A percentile compares a stretch with the other conserved stretches of the same genome.
Evolutionary conservation across 805 yeast species (phyloP).

Genomic region (Lachancea thermotolerans): DNA sequence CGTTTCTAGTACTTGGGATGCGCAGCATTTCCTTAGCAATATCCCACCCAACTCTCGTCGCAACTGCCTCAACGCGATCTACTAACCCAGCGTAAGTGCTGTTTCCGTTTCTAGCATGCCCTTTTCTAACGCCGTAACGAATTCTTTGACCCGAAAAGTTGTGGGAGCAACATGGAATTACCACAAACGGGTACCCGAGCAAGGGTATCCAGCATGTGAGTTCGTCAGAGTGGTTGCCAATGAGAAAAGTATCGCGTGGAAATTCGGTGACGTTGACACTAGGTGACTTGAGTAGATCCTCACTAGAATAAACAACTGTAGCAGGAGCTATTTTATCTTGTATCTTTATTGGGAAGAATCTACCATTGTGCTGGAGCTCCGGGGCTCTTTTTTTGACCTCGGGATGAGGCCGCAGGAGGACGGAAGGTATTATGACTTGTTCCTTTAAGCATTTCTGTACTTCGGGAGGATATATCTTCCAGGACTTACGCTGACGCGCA

Average conservation of each 20-base stretch:
- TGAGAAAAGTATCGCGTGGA: slow-evolving; percentile 66
- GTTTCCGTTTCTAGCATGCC: slow-evolving; percentile 18
- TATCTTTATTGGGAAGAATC: slow-evolving; percentile 34
- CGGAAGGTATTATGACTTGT: slow-evolving; percentile 76
- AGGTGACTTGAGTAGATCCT: slow-evolving; percentile 42
- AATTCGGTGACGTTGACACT: slow-evolving; percentile 59
- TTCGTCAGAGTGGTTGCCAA: slow-evolving; percentile 95
- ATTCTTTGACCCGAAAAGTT: slow-evolving; percentile 68
- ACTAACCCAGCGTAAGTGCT: slow-evolving; percentile 83
- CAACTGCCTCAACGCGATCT: slow-evolving; percentile 70
- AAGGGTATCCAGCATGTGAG: slow-evolving; percentile 93
- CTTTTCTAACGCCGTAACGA: slow-evolving; percentile 48
- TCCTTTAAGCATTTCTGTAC: slow-evolving; percentile 56
- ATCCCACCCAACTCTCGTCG: slow-evolving; percentile 71
- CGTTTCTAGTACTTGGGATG: slow-evolving; percentile 90
- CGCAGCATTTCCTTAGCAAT: slow-evolving; percentile 81
- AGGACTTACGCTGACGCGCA: slow-evolving; percentile 82
- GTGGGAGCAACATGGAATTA: slow-evolving; percentile 94
- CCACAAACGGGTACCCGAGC: slow-evolving; percentile 78
- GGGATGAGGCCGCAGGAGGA: slow-evolving; percentile 65
- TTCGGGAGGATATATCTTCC: slow-evolving; percentile 67
- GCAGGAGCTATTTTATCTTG: slow-evolving; percentile 44
- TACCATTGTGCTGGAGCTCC: slow-evolving; percentile 51
- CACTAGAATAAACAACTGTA: slow-evolving; percentile 31
- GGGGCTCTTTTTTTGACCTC: slow-evolving; percentile 48